Evolutionary conservation across 176 grass and related monocot species (phyloP).

Genomic region (Hordeum marinum): DNA sequence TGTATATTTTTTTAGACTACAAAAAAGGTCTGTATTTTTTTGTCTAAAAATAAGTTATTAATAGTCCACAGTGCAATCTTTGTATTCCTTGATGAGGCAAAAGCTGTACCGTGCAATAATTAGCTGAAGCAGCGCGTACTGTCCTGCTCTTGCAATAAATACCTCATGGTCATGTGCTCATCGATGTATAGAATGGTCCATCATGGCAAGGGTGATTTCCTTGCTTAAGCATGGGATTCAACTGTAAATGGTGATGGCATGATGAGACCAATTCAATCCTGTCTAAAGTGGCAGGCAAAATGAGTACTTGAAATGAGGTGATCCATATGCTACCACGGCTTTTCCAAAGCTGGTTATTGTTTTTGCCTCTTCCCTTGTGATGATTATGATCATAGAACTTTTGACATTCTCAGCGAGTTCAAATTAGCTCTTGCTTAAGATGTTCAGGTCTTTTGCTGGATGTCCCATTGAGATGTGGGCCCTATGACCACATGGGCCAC

Average conservation of each 20-base stretch:
- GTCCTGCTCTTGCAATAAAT: neutral
- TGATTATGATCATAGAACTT: neutral
- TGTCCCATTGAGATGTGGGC: no score
- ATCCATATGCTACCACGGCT: slow-evolving; percentile 32
- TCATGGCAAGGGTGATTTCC: slow-evolving; percentile 20
- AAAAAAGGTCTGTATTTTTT: no score
- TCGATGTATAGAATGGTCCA: neutral
- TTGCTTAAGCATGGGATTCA: slow-evolving; percentile 32
- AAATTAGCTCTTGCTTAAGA: neutral
- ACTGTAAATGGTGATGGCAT: neutral
- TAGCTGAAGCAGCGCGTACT: neutral
- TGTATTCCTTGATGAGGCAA: neutral
- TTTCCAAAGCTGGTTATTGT: slow-evolving; percentile 22
- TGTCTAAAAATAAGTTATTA: no score
- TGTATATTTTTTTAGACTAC: no score
- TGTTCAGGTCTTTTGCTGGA: no score
- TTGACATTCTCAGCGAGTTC: neutral
- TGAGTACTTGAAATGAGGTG: slow-evolving; percentile 37
- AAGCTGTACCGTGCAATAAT: neutral
- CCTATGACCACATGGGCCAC: no score
- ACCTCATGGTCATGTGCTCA: neutral
- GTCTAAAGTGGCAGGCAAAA: slow-evolving; percentile 25
- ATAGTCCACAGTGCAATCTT: no score
- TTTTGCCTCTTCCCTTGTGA: slow-evolving; percentile 2
- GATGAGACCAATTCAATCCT: slow-evolving; percentile 14